A percentile compares a stretch with the other conserved stretches of the same genome.
Conservation (phyloP, 192 early-diverging fungal species). For the Entomortierella chlamydospora region DNA sequence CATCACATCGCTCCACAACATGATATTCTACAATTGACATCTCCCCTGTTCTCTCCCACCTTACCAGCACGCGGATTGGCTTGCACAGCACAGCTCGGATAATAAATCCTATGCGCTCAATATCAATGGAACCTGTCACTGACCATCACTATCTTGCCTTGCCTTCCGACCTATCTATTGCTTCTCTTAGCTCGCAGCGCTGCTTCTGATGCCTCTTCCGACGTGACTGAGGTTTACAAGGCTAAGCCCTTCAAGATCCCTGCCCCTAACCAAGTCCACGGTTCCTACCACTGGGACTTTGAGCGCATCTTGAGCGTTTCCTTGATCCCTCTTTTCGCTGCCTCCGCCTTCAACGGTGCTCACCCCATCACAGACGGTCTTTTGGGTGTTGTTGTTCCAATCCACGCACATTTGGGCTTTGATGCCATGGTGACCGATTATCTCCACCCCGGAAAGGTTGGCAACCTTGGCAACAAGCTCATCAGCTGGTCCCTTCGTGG, state of each 20-base stretch:
- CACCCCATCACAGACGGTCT: constrained; percentile 89
- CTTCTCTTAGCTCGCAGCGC: constrained; percentile 22
- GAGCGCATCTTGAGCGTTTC: constrained; percentile 88
- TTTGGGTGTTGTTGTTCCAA: constrained; percentile 89
- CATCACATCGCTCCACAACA: no score
- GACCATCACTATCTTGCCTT: neutral
- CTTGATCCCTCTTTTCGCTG: constrained; percentile 79
- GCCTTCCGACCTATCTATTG: neutral
- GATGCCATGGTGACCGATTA: constrained; percentile 85
- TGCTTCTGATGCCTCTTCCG: constrained; percentile 13
- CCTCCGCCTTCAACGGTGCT: constrained; percentile 84
- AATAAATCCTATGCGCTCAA: no score
- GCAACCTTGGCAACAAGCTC: constrained; percentile 70
- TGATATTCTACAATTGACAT: no score
- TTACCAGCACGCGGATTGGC: no score
- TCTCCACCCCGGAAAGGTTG: constrained; percentile 73
- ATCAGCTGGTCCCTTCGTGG: constrained; percentile 72
- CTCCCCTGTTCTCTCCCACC: no score
- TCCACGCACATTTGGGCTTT: constrained; percentile 92
- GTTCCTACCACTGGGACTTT: constrained; percentile 96
- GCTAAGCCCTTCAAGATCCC: constrained; percentile 59
- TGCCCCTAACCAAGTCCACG: constrained; percentile 73
- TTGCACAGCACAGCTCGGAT: no score
- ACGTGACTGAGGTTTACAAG: constrained; percentile 51
- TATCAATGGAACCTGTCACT: neutral